Evolutionary conservation across 352 stramenopile genomes (phyloP).

Genomic region (Blastocystis sp.): DNA sequence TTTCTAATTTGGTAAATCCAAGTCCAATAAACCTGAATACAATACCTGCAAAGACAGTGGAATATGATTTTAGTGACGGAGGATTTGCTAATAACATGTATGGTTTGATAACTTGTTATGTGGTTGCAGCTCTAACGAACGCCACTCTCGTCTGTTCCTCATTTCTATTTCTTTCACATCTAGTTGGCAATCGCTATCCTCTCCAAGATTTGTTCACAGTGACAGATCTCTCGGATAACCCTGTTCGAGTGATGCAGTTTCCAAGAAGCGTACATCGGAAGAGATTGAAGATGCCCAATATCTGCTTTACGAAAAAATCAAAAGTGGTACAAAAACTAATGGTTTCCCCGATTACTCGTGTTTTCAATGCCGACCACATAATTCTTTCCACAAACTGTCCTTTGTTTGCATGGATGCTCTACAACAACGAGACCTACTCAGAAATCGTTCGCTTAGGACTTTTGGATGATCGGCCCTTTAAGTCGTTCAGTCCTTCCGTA

Average conservation of each 20-base stretch:
- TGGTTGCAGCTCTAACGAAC: background rate
- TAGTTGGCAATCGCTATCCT: background rate
- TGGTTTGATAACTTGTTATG: background rate
- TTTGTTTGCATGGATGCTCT: background rate
- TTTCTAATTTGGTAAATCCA: too few species aligned
- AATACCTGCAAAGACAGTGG: background rate
- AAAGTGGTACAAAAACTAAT: background rate
- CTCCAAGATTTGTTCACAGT: background rate
- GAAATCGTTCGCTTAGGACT: background rate
- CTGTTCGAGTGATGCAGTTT: background rate
- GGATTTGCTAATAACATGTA: background rate
- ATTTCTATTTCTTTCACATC: background rate
- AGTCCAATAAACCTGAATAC: too few species aligned
- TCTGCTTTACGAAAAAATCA: background rate
- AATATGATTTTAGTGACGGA: background rate
- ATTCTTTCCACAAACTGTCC: slow-evolving; percentile 10
- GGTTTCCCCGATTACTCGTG: background rate
- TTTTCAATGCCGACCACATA: background rate
- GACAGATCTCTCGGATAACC: background rate
- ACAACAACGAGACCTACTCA: background rate
- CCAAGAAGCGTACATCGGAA: background rate
- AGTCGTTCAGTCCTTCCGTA: too few species aligned
- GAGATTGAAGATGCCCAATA: background rate
- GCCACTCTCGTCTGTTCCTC: background rate
- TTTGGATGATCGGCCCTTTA: background rate